Conservation (phyloP, 805 yeast genomes). For the Phaffomyces thermotolerans region DNA sequence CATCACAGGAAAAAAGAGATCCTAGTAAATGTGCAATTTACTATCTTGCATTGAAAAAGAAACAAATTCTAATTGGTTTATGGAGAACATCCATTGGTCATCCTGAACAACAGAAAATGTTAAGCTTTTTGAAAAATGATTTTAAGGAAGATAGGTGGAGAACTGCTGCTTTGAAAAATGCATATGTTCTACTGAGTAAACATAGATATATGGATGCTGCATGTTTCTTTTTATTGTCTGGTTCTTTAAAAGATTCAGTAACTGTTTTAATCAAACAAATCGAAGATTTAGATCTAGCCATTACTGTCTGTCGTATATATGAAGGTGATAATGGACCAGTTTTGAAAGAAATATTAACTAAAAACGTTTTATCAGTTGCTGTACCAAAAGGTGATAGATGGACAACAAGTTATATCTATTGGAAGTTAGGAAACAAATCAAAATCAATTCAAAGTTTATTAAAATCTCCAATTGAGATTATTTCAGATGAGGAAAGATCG, state of each 20-base stretch:
- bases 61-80: conserved; percentile 65
- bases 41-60: conserved; percentile 72
- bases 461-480: conserved; percentile 40
- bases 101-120: conserved; percentile 76
- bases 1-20: conserved; percentile 46
- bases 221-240: conserved; percentile 76
- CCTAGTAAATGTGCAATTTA: conserved; percentile 71
- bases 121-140: conserved; percentile 70
- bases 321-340: conserved; percentile 56
- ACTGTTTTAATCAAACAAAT: conserved; percentile 64
- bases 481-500: conserved; percentile 25
- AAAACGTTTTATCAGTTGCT: conserved; percentile 48
- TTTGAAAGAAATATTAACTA: conserved; percentile 40
- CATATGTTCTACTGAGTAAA: conserved; percentile 81
- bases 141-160: conserved; percentile 73
- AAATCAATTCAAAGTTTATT: conserved; percentile 59
- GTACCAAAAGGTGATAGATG: conserved; percentile 65
- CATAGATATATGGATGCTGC: conserved; percentile 88
- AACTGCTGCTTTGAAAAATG: conserved; percentile 86
- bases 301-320: conserved; percentile 74
- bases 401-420: conserved; percentile 74
- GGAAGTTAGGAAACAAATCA: conserved; percentile 48
- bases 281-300: conserved; percentile 63
- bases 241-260: conserved; percentile 66
- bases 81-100: conserved; percentile 78